phyloP scores from a whole-genome alignment of 345 rosid species.

The Eucalyptus regnans region DNA sequence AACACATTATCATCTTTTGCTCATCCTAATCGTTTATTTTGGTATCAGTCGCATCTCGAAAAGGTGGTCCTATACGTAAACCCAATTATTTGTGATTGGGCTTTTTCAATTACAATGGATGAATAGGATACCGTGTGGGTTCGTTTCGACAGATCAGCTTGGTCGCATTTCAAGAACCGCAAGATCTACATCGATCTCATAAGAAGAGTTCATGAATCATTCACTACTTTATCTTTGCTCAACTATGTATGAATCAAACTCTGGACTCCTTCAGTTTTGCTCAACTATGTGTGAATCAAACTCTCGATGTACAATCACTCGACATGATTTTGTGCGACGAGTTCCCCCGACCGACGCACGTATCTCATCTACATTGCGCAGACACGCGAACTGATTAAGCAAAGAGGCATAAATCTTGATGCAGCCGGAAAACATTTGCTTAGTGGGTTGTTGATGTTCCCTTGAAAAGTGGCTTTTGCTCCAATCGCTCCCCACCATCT shows the following conservation, averaged over 20 bases:
- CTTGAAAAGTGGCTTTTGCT: conserved; percentile 15
- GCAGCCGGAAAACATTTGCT: background rate
- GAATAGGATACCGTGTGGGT: background rate
- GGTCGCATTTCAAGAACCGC: background rate
- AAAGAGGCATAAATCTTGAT: background rate
- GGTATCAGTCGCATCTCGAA: background rate
- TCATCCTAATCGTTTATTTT: background rate
- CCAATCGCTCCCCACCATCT: conserved; percentile 14
- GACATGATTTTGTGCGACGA: background rate
- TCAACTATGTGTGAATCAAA: background rate
- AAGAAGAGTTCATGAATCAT: background rate
- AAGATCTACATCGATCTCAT: background rate
- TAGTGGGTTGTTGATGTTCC: conserved; percentile 30
- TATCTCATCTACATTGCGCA: background rate
- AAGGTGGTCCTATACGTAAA: background rate
- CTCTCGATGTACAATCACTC: background rate
- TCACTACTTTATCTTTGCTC: background rate
- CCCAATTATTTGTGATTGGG: background rate
- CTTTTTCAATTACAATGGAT: background rate
- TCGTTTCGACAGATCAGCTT: background rate
- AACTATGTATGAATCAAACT: background rate
- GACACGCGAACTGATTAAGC: background rate
- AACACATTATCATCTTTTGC: background rate
- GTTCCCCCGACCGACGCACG: background rate
- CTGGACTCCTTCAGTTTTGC: background rate